Conservation (phyloP, 1,284 basidiomycete genomes). For the Boletus sp. region DNA sequence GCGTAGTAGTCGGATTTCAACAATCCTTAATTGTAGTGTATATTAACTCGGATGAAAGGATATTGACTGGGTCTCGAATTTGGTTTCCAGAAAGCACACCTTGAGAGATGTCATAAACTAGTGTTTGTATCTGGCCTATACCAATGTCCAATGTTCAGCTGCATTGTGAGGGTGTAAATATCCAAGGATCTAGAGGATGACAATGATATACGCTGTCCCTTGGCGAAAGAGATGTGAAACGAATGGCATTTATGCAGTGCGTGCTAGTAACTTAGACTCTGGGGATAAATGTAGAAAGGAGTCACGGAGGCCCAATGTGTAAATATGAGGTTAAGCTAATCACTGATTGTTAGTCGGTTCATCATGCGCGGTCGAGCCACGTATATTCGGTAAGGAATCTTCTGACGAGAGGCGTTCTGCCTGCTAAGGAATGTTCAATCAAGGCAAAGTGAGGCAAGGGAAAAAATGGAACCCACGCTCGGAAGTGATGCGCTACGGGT, state of each 20-base stretch:
- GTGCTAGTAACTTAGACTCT: neutral
- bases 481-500: neutral
- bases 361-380: slow-evolving; percentile 4
- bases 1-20: slow-evolving; percentile 56
- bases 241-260: slow-evolving; percentile 3
- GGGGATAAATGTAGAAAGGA: neutral
- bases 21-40: slow-evolving; percentile 47
- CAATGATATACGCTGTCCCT: neutral
- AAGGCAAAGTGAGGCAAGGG: neutral
- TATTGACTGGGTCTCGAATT: neutral
- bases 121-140: too few species aligned
- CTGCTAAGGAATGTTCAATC: slow-evolving; percentile 2
- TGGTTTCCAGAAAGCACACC: too few species aligned
- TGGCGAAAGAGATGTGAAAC: neutral
- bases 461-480: slow-evolving; percentile 17
- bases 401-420: slow-evolving; percentile 8
- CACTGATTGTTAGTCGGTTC: slow-evolving; percentile 6
- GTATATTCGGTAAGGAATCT: slow-evolving; percentile 1
- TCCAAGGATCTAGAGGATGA: neutral
- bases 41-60: slow-evolving; percentile 12
- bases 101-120: too few species aligned
- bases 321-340: slow-evolving; percentile 8
- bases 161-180: neutral
- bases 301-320: slow-evolving; percentile 1
- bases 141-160: neutral